These are phyloP conservation scores for Pichia sp. DNA, from an alignment of 1,139 yeast genomes.

Conservation along the genomic window DNA sequence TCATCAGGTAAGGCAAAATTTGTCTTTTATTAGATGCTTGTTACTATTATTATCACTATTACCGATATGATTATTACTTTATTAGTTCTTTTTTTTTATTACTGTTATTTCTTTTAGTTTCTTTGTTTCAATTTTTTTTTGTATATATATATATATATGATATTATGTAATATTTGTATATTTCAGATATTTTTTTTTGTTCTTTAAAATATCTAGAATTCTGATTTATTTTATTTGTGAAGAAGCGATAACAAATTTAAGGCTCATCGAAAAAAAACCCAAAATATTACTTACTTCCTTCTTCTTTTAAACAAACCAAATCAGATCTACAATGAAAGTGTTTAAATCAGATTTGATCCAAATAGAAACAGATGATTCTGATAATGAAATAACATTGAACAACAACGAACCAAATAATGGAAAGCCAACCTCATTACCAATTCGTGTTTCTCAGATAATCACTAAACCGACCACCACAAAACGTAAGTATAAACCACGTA, in stretches of 20 bases:
- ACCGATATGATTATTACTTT: background rate
- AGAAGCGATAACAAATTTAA: too few relatives aligned
- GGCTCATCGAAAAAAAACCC: background rate
- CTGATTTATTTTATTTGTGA: too few relatives aligned
- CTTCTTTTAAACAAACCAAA: background rate
- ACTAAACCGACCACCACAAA: background rate
- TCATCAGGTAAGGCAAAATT: conserved; percentile 61
- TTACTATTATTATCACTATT: too few relatives aligned
- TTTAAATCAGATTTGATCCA: background rate
- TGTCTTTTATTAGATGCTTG: conserved; percentile 42
- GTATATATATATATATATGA: background rate
- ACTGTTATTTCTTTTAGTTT: background rate
- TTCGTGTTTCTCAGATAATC: background rate
- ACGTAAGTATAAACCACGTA: background rate
- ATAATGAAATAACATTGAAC: background rate
- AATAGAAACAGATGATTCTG: background rate
- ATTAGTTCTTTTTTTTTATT: background rate
- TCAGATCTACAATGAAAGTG: background rate
- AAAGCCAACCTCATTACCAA: background rate
- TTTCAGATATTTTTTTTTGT: background rate
- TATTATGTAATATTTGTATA: background rate
- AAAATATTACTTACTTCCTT: background rate
- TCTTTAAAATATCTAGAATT: background rate
- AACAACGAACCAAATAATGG: background rate
- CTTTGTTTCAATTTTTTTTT: background rate